Conservation (phyloP, 768 basidiomycete species). For the Russula sp. region DNA sequence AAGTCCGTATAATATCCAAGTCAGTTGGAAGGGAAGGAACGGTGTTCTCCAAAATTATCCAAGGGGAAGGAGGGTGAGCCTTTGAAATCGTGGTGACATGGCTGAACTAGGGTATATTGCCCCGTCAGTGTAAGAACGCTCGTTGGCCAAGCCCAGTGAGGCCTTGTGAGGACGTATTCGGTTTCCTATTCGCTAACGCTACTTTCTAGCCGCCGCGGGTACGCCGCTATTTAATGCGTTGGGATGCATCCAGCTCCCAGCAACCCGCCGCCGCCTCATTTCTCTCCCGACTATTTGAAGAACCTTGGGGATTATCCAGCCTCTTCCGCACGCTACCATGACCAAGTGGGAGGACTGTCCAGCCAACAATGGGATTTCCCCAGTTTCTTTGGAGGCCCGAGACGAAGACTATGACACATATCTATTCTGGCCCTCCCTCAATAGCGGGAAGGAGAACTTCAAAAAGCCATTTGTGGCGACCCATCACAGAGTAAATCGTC, state of each 20-base stretch:
- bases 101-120: not conserved
- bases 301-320: not conserved
- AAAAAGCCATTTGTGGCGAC: not conserved
- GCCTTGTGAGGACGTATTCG: not conserved
- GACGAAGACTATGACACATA: constrained; percentile 23
- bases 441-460: not conserved
- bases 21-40: not conserved
- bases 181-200: not conserved
- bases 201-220: constrained; percentile 3
- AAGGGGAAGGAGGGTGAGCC: not conserved
- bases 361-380: not conserved
- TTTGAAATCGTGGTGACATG: not conserved
- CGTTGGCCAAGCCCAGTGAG: not conserved
- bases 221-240: constrained; percentile 5
- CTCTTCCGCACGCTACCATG: constrained; percentile 1
- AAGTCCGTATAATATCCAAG: not conserved
- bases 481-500: constrained; percentile 1
- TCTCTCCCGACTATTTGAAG: constrained; percentile 4
- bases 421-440: constrained; percentile 22
- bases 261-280: not conserved
- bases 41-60: not conserved
- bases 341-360: not conserved
- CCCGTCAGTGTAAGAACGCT: not conserved
- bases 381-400: constrained; percentile 3
- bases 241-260: not conserved